Percentiles rank a stretch among this genome's conserved stretches.
Conservation (phyloP, 1,284 basidiomycete species). For the Schizophyllum commune region DNA sequence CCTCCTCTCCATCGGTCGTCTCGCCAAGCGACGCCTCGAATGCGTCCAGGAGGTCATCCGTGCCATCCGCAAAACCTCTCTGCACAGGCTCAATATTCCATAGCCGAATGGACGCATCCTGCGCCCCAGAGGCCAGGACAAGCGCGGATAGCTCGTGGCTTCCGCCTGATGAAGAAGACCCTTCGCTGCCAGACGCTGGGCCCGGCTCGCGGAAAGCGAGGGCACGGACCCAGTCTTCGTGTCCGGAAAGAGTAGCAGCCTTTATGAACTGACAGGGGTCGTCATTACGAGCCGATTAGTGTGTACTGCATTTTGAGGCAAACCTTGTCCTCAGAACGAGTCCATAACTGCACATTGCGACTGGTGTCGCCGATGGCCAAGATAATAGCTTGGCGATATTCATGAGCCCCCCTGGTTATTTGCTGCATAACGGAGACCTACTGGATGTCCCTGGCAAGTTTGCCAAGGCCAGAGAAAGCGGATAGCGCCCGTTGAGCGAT, state of each 20-base stretch:
- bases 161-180: conserved; percentile 22
- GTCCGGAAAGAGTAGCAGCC: conserved; percentile 67
- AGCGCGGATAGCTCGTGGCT: conserved; percentile 16
- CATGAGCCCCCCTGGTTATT: neutral
- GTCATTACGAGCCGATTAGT: neutral
- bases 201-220: conserved; percentile 61
- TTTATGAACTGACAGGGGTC: conserved; percentile 41
- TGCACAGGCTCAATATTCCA: conserved; percentile 66
- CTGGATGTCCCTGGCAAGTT: conserved; percentile 42
- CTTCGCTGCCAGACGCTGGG: conserved; percentile 15
- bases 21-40: conserved; percentile 79
- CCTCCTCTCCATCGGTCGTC: conserved; percentile 57
- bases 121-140: conserved; percentile 82
- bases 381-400: conserved; percentile 44
- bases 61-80: conserved; percentile 6
- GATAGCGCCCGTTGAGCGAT: conserved; percentile 61
- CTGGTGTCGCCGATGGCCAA: conserved; percentile 78
- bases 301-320: neutral
- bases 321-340: conserved; percentile 48
- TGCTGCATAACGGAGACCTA: too few relatives aligned
- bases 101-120: conserved; percentile 85
- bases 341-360: conserved; percentile 69
- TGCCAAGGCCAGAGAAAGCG: conserved; percentile 61
- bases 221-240: conserved; percentile 90
- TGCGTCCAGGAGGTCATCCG: conserved; percentile 74